phyloP scores from a whole-genome alignment of 1,284 basidiomycete species.

The Gymnopus androsaceus region DNA sequence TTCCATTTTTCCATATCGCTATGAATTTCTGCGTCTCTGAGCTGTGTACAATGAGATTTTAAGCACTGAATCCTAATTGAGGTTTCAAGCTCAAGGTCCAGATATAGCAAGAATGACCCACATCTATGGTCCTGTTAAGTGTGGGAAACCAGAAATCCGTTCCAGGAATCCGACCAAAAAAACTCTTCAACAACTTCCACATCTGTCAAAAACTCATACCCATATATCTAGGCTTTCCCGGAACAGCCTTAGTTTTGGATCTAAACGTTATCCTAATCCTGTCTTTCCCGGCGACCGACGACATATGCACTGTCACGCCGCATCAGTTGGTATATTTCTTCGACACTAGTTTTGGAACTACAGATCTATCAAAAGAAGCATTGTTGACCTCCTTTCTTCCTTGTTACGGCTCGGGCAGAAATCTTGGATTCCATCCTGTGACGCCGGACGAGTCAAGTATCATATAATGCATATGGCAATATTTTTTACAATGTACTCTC shows the following conservation, averaged over 20 bases:
- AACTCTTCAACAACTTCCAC: conserved; percentile 1
- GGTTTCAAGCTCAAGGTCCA: conserved; percentile 1
- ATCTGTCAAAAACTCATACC: conserved; percentile 3
- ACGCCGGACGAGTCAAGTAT: conserved; percentile 9
- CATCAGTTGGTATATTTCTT: conserved; percentile 5
- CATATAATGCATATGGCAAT: conserved; percentile 7
- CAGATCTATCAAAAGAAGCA: background rate
- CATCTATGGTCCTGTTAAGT: too few relatives aligned
- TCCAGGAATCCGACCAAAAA: too few relatives aligned
- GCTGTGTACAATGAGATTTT: background rate
- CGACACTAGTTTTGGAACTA: conserved; percentile 2
- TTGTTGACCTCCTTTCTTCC: conserved; percentile 24
- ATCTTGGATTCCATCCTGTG: conserved; percentile 11
- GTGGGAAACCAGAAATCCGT: too few relatives aligned
- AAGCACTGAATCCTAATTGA: background rate
- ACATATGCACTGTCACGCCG: conserved; percentile 3
- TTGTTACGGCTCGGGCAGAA: conserved; percentile 11
- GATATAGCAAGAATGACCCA: conserved; percentile 10
- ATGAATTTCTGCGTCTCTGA: background rate
- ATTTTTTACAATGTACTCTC: conserved; percentile 1
- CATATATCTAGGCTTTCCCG: background rate
- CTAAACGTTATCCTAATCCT: background rate
- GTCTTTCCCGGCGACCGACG: conserved; percentile 1
- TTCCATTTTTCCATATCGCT: background rate
- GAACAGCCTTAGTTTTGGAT: conserved; percentile 3